phyloP scores from a whole-genome alignment of 2,329 filamentous ascomycete genomes.

The Cladosporium halotolerans region DNA sequence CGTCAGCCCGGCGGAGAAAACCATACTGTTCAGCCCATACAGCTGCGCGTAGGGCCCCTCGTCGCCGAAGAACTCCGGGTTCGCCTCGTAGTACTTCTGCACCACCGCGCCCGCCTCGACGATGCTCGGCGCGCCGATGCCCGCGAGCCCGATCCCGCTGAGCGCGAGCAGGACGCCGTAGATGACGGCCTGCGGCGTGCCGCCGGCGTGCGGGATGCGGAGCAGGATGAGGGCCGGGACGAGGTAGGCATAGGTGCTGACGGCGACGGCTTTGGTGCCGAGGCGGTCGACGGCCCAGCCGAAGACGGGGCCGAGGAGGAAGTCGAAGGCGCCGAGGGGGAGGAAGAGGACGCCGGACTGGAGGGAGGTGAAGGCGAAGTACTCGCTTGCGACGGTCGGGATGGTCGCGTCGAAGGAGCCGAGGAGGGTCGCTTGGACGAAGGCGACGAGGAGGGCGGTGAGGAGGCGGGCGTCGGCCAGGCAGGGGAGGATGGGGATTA shows the following conservation, averaged over 20 bases:
- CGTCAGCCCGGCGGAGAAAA: conserved; percentile 54
- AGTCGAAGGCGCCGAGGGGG: conserved; percentile 38
- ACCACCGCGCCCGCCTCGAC: conserved; percentile 53
- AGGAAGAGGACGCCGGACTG: conserved; percentile 42
- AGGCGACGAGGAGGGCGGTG: conserved; percentile 35
- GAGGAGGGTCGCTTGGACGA: conserved; percentile 39
- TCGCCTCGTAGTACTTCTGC: conserved; percentile 50
- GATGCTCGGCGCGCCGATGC: conserved; percentile 49
- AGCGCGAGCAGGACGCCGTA: conserved; percentile 43
- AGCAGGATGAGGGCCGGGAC: conserved; percentile 39
- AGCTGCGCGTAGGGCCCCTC: conserved; percentile 59
- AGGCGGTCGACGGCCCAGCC: conserved; percentile 44
- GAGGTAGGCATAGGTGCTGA: conserved; percentile 38
- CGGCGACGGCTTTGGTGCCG: conserved; percentile 38
- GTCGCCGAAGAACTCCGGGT: conserved; percentile 49
- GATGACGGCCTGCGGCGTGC: conserved; percentile 37
- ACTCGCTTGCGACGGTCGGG: conserved; percentile 37
- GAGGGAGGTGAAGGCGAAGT: conserved; percentile 41
- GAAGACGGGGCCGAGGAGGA: conserved; percentile 42
- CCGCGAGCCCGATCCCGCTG: conserved; percentile 47
- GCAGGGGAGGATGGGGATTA: conserved; percentile 44
- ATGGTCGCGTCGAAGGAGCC: conserved; percentile 45
- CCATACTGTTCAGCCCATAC: conserved; percentile 59
- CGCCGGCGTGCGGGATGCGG: conserved; percentile 37
- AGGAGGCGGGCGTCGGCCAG: conserved; percentile 37